Base-by-base conservation (phyloP, 176 grass and related monocot genomes). In the Areca catechu region DNA sequence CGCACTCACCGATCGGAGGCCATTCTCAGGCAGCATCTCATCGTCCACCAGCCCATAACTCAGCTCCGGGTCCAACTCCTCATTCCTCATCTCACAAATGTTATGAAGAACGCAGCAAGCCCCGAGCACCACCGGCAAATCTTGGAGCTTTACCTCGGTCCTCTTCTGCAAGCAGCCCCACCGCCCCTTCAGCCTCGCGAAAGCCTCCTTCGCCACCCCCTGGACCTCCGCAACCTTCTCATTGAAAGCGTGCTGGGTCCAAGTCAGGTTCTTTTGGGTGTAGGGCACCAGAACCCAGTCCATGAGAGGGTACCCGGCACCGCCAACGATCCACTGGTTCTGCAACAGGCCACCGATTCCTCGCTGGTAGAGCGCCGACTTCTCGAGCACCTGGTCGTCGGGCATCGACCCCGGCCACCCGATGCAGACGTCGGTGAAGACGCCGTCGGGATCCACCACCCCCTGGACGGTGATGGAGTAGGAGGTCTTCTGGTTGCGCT, bases 351-450 rank as follows among this genome's bases (percentile, higher is more conserved):
- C n/a, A 19, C 19, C 34, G 37, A 21, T 62, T 14, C 19, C 60
- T 9, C 60, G 60, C 60, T 49, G 60, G 34, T 49, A 48, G 23
- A 62, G 60, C 19, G 60, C 60, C 12, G 60, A 62, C 19, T 22
- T 48, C 60, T 62, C 60, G 23, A 62, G 60, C 1, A 62, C 37
- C 60, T 62, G 60, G 34, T 62, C 60, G 34, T 62, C 60, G 27
- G 60, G 10, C 60, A 62, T 23, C 60, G 60, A 62, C 4, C 60
- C 60, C 1, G 60, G 60, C 60, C 60, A 62, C 2, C 60, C 60
- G 20, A 62, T 49, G 60, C 60, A 62, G 19, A 62, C 60, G 60
- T 62, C 60, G 19, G 60, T 62, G 60, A 62, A 62, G 12, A 62
- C 37, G 37, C 60, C 60, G 60, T 62, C 12, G 34, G 60, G 37